These are phyloP conservation scores for Chytriomyces confervae DNA, from an alignment of 192 early-diverging fungal genomes.

Conservation along the genomic window DNA sequence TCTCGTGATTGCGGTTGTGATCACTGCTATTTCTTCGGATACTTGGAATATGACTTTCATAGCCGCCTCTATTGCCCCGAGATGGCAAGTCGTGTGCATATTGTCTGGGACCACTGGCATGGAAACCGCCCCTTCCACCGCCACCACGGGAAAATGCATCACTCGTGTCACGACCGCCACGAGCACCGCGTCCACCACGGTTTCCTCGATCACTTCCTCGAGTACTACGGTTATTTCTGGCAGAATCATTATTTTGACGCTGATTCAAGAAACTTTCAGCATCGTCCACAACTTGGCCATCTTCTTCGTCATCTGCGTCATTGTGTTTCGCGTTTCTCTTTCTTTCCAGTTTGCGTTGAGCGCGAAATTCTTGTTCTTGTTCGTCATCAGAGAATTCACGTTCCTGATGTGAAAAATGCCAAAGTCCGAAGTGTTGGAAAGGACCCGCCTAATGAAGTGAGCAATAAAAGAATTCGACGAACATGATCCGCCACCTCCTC, in stretches of 20 bases:
- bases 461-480: conserved; percentile 9
- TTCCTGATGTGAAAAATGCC: conserved; percentile 48
- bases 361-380: conserved; percentile 69
- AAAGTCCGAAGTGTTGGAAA: not conserved
- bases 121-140: not conserved
- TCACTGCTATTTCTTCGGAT: too few species aligned
- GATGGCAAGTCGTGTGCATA: not conserved
- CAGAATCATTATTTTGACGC: not conserved
- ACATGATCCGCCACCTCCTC: conserved; percentile 84
- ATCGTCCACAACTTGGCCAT: not conserved
- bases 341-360: conserved; percentile 43
- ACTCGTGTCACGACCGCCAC: not conserved
- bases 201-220: not conserved
- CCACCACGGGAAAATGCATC: not conserved
- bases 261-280: not conserved
- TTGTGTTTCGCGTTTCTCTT: not conserved
- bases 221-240: not conserved
- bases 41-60: too few species aligned
- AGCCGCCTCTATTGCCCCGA: too few species aligned
- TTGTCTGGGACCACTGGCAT: not conserved
- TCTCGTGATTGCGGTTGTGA: not conserved
- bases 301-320: not conserved
- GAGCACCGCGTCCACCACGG: not conserved
- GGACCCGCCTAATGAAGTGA: not conserved
- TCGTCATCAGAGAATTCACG: conserved; percentile 98